phyloP scores from a whole-genome alignment of 345 rosid species.

The Arabis hirsuta region DNA sequence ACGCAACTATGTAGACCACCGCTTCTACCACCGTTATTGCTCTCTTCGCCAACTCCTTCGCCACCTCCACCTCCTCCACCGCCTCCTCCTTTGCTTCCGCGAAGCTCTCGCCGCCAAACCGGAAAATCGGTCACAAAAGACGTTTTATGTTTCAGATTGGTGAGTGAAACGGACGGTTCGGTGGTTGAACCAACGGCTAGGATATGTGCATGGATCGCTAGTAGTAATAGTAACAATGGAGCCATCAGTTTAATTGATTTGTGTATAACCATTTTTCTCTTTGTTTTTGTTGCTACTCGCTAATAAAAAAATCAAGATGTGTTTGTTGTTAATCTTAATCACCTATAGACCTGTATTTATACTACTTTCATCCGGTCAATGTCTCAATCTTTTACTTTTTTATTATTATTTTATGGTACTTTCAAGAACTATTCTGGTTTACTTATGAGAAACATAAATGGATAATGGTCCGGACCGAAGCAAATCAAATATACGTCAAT shows the following conservation, averaged over 20 bases:
- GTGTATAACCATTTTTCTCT: constrained; percentile 4
- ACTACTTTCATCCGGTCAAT: neutral
- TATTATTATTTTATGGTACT: neutral
- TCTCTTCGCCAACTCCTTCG: neutral
- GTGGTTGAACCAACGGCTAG: constrained; percentile 23
- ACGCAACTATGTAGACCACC: neutral
- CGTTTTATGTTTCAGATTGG: constrained; percentile 7
- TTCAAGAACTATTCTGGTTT: constrained; percentile 13
- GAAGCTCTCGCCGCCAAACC: constrained; percentile 22
- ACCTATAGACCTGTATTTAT: constrained; percentile 7
- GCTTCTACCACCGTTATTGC: neutral
- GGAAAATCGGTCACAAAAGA: neutral
- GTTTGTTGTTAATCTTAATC: neutral
- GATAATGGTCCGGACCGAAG: neutral
- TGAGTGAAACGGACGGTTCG: constrained; percentile 13
- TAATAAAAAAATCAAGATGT: neutral
- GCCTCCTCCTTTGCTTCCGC: neutral
- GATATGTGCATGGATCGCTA: constrained; percentile 25
- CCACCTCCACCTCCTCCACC: neutral
- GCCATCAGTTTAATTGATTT: constrained; percentile 14
- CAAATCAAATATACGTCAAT: neutral
- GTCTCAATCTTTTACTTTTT: constrained; percentile 12
- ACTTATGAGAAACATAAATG: neutral
- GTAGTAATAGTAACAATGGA: constrained; percentile 12
- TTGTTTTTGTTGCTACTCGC: neutral